Evolutionary conservation across 306 rosid species (phyloP).

Genomic region (Crotalaria pallida): DNA sequence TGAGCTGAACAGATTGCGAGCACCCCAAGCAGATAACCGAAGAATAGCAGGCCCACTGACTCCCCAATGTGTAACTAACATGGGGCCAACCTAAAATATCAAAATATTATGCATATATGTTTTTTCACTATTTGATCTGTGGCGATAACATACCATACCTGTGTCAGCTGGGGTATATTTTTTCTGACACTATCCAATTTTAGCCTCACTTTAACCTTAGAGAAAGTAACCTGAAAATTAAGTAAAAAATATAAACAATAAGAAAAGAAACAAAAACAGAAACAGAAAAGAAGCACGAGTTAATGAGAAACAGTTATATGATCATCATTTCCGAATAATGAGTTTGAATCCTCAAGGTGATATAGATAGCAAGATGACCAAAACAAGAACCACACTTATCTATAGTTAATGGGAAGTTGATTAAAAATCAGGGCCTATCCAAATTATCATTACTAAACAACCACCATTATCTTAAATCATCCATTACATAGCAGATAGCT

Average conservation of each 20-base stretch:
- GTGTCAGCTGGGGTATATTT: conserved; percentile 73
- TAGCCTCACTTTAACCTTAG: conserved; percentile 72
- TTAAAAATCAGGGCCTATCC: not conserved
- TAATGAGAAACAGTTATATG: not conserved
- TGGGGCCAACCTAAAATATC: conserved; percentile 67
- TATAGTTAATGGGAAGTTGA: not conserved
- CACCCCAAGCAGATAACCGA: conserved; percentile 94
- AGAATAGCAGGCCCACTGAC: conserved; percentile 93
- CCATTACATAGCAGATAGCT: not conserved
- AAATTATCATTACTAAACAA: not conserved
- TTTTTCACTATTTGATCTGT: conserved; percentile 16
- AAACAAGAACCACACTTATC: not conserved
- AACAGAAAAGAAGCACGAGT: conserved; percentile 6
- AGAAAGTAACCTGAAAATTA: conserved; percentile 63
- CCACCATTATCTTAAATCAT: not conserved
- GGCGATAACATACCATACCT: conserved; percentile 38
- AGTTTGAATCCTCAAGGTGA: conserved; percentile 7
- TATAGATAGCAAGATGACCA: not conserved
- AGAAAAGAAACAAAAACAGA: too few relatives aligned
- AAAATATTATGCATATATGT: conserved; percentile 4
- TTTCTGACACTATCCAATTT: conserved; percentile 51
- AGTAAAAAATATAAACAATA: not conserved
- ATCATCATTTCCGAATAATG: not conserved
- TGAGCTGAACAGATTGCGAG: conserved; percentile 66
- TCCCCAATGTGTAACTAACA: conserved; percentile 96